Evolutionary conservation across 1,284 basidiomycete genomes (phyloP).

Genomic region (Marasmius sp.): DNA sequence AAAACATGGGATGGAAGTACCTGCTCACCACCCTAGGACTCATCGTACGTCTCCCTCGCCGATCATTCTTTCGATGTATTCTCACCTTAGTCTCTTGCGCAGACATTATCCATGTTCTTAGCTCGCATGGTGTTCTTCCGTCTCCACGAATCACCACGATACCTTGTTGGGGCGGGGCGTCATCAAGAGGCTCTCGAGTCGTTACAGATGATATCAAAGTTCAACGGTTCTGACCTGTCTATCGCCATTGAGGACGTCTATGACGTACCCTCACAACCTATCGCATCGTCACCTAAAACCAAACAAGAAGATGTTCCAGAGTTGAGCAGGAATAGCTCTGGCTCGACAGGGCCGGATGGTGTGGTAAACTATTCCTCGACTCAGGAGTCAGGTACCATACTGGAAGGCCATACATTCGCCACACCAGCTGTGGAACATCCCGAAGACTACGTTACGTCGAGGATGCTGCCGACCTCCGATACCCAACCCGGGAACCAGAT

Average conservation of each 20-base stretch:
- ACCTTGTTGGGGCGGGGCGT: slow-evolving; percentile 83
- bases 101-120: slow-evolving; percentile 88
- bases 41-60: slow-evolving; percentile 55
- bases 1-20: slow-evolving; percentile 88
- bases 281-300: background rate
- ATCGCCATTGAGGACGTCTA: slow-evolving; percentile 74
- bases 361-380: slow-evolving; percentile 6
- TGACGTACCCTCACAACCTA: slow-evolving; percentile 38
- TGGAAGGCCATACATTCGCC: slow-evolving; percentile 8
- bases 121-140: slow-evolving; percentile 88
- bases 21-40: slow-evolving; percentile 73
- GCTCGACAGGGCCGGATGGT: background rate
- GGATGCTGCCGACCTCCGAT: background rate
- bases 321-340: background rate
- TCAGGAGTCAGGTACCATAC: slow-evolving; percentile 3
- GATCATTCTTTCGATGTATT: slow-evolving; percentile 8
- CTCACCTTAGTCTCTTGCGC: slow-evolving; percentile 9
- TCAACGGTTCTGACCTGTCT: slow-evolving; percentile 73
- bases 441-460: background rate
- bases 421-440: background rate
- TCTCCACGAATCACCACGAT: slow-evolving; percentile 91
- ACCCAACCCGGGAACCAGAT: background rate
- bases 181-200: slow-evolving; percentile 80
- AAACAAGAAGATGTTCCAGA: background rate
- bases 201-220: slow-evolving; percentile 79